Base-by-base conservation (phyloP, 2,329 filamentous ascomycete genomes). In the Phaeomoniella chlamydospora region DNA sequence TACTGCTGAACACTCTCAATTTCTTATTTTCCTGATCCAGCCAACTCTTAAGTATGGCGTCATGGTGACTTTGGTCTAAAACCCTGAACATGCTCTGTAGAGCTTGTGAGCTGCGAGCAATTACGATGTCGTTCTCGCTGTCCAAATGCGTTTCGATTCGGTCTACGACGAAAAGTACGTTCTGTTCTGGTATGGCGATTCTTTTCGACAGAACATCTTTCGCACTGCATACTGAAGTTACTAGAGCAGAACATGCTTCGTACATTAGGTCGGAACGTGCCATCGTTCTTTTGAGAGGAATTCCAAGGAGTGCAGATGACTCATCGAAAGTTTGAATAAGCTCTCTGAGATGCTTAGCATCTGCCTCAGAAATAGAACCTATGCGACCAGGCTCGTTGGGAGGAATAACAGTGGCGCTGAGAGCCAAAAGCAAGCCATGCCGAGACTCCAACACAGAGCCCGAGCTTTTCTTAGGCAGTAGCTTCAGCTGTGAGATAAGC, bases 351-450 rank as follows among this genome's bases (percentile, higher is more conserved):
- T 26, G 22, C n/a, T 26, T n/a, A 26, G 6, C 6, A 26, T 26
- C 22, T 9, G n/a, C n/a, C 9, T 26, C 22, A 9, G 22, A 26
- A 26, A 6, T n/a, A 9, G 22, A 26, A 26, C 22, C 22, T n/a
- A 26, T n/a, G 6, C n/a, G 42, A 32, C 50, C 38, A 1, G 16
- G 17, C 5, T 10, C 26, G 33, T 49, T 48, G 38, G 51, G 54
- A 12, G 56, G 48, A 39, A 58, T 53, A 11, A 62, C 39, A 2
- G 54, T 53, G 12, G 58, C 48, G 22, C 59, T 49, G 38, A 64
- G 49, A 3, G 57, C 52, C 16, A 65, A 42, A 15, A 65, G 45
- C 43, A 58, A 57, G 4, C 62, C 62, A 42, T 65, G 62, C 30
- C 60, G 52, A n/a, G 51, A 49, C 42, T 62, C 60, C 3, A 26